phyloP scores from a whole-genome alignment of 2,329 filamentous ascomycete species.

The Trichoderma semiorbis region DNA sequence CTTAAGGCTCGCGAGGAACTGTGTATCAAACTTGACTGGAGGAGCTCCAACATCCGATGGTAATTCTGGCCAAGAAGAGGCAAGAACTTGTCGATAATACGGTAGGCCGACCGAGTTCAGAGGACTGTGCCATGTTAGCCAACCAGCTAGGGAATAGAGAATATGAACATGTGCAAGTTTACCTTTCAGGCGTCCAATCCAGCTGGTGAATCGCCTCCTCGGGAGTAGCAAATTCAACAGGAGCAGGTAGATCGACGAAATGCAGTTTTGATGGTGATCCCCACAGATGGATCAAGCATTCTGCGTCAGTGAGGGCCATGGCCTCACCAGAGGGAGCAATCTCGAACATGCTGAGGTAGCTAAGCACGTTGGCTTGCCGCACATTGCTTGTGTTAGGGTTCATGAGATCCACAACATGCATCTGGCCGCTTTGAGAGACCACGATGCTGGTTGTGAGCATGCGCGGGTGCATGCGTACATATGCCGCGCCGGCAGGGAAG shows the following conservation, averaged over 20 bases:
- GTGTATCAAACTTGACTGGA: conserved; percentile 68
- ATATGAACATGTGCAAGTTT: conserved; percentile 34
- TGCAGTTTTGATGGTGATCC: conserved; percentile 81
- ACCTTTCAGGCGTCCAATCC: conserved; percentile 71
- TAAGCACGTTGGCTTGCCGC: conserved; percentile 73
- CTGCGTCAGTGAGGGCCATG: conserved; percentile 73
- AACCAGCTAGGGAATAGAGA: no score
- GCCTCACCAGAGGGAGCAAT: conserved; percentile 86
- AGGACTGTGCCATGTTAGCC: conserved; percentile 49
- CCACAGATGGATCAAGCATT: conserved; percentile 80
- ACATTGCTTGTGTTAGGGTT: conserved; percentile 86
- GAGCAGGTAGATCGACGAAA: conserved; percentile 77
- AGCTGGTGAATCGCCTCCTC: conserved; percentile 55
- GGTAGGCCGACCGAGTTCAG: conserved; percentile 86
- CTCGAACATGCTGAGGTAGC: conserved; percentile 75
- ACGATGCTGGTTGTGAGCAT: conserved; percentile 95
- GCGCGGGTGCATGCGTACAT: conserved; percentile 93
- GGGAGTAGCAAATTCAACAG: conserved; percentile 72
- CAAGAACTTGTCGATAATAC: conserved; percentile 81
- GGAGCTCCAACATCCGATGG: conserved; percentile 83
- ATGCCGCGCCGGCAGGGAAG: conserved; percentile 87
- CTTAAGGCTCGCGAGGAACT: conserved; percentile 66
- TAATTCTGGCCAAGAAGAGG: conserved; percentile 88
- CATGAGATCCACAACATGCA: conserved; percentile 94
- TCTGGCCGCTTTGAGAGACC: conserved; percentile 84